Evolutionary conservation across 306 rosid species (phyloP).

Genomic region (Delonix regia): DNA sequence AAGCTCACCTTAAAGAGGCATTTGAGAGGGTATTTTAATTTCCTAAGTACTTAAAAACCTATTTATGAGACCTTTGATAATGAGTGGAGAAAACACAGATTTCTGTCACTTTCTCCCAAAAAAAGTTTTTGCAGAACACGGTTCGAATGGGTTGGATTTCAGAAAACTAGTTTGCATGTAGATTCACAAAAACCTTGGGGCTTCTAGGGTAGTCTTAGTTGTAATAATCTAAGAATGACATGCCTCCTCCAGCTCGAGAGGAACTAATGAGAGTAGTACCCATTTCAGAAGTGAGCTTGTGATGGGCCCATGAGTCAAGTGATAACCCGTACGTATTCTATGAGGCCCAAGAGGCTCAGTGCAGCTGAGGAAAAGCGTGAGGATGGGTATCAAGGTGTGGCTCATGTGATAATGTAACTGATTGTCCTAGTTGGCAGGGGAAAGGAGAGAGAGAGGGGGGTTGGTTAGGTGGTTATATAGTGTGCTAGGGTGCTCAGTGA

Average conservation of each 20-base stretch:
- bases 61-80: not conserved
- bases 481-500: too few relatives aligned
- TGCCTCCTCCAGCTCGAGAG: conserved; percentile 24
- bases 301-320: too few relatives aligned
- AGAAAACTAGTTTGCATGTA: conserved; percentile 10
- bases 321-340: too few relatives aligned
- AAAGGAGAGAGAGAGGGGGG: too few relatives aligned
- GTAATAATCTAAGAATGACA: conserved; percentile 12
- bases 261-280: conserved; percentile 6
- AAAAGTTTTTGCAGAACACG: conserved; percentile 1
- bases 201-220: conserved; percentile 27
- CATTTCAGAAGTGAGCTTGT: conserved; percentile 14
- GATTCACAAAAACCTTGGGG: not conserved
- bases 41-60: not conserved
- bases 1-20: not conserved
- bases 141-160: not conserved
- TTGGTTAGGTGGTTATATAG: too few relatives aligned
- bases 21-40: not conserved
- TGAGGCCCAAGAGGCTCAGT: too few relatives aligned
- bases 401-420: too few relatives aligned
- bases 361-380: too few relatives aligned
- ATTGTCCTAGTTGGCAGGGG: too few relatives aligned
- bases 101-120: not conserved
- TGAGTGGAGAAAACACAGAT: not conserved
- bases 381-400: too few relatives aligned